These are phyloP conservation scores for Butyriboletus loyo DNA, from an alignment of 768 basidiomycete genomes.

Conservation along the genomic window DNA sequence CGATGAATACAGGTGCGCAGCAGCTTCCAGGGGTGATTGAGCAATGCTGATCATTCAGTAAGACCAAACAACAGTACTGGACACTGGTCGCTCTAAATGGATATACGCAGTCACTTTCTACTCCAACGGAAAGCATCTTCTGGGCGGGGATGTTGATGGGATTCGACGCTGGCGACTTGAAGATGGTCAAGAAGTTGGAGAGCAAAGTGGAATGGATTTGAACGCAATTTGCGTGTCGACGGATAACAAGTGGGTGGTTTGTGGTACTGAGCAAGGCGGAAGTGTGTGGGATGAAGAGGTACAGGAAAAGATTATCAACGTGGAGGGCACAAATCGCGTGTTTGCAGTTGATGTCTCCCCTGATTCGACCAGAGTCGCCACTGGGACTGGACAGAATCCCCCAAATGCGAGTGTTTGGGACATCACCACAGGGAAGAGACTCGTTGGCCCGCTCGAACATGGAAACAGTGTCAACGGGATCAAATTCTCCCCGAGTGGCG, in stretches of 20 bases:
- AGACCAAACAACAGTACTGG: no score
- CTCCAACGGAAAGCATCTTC: background rate
- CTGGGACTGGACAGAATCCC: no score
- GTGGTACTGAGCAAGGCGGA: background rate
- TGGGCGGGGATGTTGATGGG: no score
- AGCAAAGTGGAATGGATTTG: background rate
- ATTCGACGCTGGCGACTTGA: no score
- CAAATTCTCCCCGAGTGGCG: background rate
- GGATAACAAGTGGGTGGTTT: background rate
- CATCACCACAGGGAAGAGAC: background rate
- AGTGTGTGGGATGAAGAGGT: background rate
- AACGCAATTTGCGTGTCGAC: background rate
- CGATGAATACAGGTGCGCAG: no score
- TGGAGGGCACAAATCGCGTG: background rate
- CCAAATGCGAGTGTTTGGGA: no score
- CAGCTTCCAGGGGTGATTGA: no score
- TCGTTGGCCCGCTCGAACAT: no score
- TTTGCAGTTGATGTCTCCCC: background rate
- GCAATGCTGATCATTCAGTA: no score
- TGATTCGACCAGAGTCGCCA: no score
- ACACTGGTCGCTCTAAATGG: no score
- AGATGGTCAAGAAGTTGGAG: background rate
- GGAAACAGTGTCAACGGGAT: background rate
- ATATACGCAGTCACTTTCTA: background rate
- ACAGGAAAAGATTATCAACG: background rate